phyloP scores from a whole-genome alignment of 2,329 filamentous ascomycete genomes.

The Zymoseptoria ardabiliae region DNA sequence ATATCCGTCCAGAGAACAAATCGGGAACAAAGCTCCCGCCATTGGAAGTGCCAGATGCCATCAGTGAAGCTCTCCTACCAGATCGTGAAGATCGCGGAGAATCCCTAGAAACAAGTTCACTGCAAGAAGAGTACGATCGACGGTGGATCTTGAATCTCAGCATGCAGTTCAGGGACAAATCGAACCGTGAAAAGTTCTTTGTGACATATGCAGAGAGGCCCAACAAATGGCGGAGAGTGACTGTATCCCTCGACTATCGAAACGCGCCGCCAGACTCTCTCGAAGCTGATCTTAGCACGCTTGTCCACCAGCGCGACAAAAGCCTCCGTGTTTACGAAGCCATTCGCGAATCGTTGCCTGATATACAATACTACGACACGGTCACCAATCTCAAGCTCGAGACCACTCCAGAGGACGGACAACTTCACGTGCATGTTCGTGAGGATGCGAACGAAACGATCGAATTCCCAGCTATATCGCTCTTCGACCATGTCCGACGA shows the following conservation, averaged over 20 bases:
- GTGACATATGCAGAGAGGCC: conserved; percentile 82
- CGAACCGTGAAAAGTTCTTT: conserved; percentile 94
- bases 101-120: conserved; percentile 49
- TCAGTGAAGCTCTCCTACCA: conserved; percentile 5
- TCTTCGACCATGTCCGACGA: conserved; percentile 62
- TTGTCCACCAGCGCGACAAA: conserved; percentile 84
- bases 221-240: conserved; percentile 76
- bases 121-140: conserved; percentile 73
- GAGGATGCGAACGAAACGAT: conserved; percentile 96
- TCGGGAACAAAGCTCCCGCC: conserved; percentile 13
- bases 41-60: conserved; percentile 14
- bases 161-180: conserved; percentile 95
- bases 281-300: conserved; percentile 70
- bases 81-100: conserved; percentile 28
- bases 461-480: conserved; percentile 65
- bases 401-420: conserved; percentile 73
- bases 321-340: conserved; percentile 88
- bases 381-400: conserved; percentile 94
- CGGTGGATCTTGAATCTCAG: conserved; percentile 92
- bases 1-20: background rate
- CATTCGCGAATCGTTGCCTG: conserved; percentile 81
- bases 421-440: conserved; percentile 93
- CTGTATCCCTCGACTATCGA: conserved; percentile 88
- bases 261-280: conserved; percentile 71
- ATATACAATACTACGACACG: conserved; percentile 92